Conservation (phyloP, 2,329 filamentous ascomycete genomes). For the Elsinoe fawcettii region DNA sequence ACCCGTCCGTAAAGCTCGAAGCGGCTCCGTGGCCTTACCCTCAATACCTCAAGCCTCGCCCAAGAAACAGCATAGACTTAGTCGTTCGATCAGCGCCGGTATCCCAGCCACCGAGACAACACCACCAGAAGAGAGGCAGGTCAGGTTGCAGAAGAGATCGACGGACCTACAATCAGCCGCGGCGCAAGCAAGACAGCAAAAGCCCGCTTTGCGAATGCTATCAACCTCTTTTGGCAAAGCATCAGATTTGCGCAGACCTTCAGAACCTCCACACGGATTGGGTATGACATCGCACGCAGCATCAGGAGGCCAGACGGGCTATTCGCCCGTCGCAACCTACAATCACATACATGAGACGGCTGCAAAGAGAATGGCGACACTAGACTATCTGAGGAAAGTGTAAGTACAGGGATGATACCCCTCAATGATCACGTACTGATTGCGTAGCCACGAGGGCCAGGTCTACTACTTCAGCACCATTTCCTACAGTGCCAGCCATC, state of each 20-base stretch:
- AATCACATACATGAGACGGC: slow-evolving; percentile 74
- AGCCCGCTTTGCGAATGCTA: slow-evolving; percentile 11
- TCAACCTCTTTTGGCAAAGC: slow-evolving; percentile 14
- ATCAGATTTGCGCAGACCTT: slow-evolving; percentile 4
- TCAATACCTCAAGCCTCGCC: slow-evolving; percentile 15
- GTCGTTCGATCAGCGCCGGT: slow-evolving; percentile 20
- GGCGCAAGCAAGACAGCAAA: not conserved
- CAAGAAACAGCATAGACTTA: slow-evolving; percentile 17
- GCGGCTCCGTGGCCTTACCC: slow-evolving; percentile 9
- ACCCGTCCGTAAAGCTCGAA: slow-evolving; percentile 10
- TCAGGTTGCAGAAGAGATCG: slow-evolving; percentile 3
- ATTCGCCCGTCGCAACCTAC: slow-evolving; percentile 50
- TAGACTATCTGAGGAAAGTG: slow-evolving; percentile 90
- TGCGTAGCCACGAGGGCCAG: slow-evolving; percentile 72
- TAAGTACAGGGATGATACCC: slow-evolving; percentile 41
- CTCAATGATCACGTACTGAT: not conserved
- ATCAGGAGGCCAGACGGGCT: slow-evolving; percentile 25
- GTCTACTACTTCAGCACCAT: slow-evolving; percentile 99
- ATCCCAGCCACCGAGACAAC: slow-evolving; percentile 14
- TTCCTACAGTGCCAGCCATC: slow-evolving; percentile 75
- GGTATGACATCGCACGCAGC: not conserved
- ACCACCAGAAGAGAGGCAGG: slow-evolving; percentile 10
- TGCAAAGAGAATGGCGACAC: slow-evolving; percentile 84
- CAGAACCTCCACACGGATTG: slow-evolving; percentile 1
- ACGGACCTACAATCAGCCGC: slow-evolving; percentile 1